Conservation (phyloP, 176 grass and related monocot genomes). For the Juncus effusus region DNA sequence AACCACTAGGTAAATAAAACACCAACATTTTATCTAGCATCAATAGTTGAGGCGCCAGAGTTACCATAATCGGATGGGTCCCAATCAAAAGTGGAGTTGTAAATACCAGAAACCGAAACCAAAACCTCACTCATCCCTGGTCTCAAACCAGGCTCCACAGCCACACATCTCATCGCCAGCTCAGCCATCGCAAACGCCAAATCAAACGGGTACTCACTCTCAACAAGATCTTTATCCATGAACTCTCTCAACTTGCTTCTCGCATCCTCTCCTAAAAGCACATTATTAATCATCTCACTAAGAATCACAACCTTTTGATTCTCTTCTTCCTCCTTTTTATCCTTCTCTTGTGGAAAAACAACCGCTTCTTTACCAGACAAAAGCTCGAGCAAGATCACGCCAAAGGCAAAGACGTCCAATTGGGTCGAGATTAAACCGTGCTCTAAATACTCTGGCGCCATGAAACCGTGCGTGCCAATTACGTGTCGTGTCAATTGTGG, state of each 20-base stretch:
- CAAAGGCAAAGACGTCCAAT: constrained; percentile 80
- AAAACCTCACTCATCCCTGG: constrained; percentile 47
- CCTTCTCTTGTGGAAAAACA: constrained; percentile 6
- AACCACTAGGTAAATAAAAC: background rate
- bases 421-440: constrained; percentile 66
- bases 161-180: constrained; percentile 61
- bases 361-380: constrained; percentile 69
- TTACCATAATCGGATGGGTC: constrained; percentile 43
- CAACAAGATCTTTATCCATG: constrained; percentile 46
- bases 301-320: constrained; percentile 32
- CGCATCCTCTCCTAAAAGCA: constrained; percentile 38
- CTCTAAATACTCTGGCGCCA: constrained; percentile 76
- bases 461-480: constrained; percentile 69
- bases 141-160: constrained; percentile 37
- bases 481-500: constrained; percentile 65
- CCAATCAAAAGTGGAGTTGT: constrained; percentile 58
- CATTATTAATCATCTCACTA: constrained; percentile 38
- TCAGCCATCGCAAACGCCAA: constrained; percentile 52
- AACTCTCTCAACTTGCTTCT: constrained; percentile 47
- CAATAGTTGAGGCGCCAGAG: constrained; percentile 39
- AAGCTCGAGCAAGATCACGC: constrained; percentile 72
- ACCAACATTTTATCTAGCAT: constrained; percentile 26
- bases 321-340: constrained; percentile 20
- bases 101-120: constrained; percentile 46
- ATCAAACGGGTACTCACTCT: constrained; percentile 57